These are phyloP conservation scores for Trypanosoma brucei DNA, from an alignment of 208 protist genomes.

Conservation along the genomic window DNA sequence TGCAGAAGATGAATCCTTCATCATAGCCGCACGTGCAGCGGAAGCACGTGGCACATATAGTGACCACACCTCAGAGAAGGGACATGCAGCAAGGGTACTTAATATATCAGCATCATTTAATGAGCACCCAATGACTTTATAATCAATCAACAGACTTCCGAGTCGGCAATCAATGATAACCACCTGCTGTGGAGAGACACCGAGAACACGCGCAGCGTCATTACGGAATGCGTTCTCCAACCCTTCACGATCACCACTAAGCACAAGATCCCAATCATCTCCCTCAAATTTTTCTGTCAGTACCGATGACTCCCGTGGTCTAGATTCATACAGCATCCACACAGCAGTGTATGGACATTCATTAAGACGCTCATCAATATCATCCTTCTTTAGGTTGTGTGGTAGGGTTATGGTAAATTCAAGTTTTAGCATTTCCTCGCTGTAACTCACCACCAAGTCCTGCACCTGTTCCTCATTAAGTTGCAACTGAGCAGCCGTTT, in stretches of 20 bases:
- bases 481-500: neutral
- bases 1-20: neutral
- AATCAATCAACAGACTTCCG: neutral
- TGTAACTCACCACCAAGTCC: neutral
- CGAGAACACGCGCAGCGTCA: neutral
- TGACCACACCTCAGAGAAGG: conserved; percentile 3
- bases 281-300: neutral
- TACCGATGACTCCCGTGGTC: conserved; percentile 6
- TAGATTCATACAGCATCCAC: conserved; percentile 47
- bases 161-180: neutral
- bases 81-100: neutral
- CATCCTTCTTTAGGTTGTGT: neutral
- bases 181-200: neutral
- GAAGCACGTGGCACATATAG: neutral
- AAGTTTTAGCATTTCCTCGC: neutral
- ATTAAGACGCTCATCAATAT: conserved; percentile 17
- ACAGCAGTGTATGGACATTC: conserved; percentile 30
- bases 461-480: neutral
- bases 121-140: neutral
- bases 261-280: neutral
- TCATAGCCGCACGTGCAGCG: neutral
- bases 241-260: neutral
- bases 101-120: neutral
- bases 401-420: neutral
- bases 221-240: neutral